These are phyloP conservation scores for Puccinia novopanici DNA, from an alignment of 1,284 basidiomycete genomes.

Conservation along the genomic window DNA sequence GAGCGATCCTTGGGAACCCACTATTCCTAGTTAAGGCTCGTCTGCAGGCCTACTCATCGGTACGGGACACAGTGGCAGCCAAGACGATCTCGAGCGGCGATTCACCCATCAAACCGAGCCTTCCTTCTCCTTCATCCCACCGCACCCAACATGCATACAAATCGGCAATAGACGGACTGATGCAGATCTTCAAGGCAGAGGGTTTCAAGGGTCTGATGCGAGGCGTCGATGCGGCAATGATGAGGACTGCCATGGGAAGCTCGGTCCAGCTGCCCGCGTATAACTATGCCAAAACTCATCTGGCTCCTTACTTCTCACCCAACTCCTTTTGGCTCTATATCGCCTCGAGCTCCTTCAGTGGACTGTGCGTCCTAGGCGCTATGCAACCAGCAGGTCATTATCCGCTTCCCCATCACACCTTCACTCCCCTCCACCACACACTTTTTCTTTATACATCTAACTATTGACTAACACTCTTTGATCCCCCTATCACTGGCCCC, in stretches of 20 bases:
- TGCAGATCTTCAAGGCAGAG: constrained; percentile 76
- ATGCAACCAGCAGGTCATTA: constrained; percentile 62
- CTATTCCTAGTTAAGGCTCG: constrained; percentile 94
- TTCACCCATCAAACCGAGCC: constrained; percentile 76
- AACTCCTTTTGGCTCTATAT: constrained; percentile 85
- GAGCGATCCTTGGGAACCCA: constrained; percentile 87
- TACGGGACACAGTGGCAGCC: background rate
- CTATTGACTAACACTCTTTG: constrained; percentile 23
- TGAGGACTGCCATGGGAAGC: constrained; percentile 90
- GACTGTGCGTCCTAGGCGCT: constrained; percentile 72
- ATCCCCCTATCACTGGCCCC: constrained; percentile 32
- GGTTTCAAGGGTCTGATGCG: constrained; percentile 77
- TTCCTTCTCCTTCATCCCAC: constrained; percentile 65
- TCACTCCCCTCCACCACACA: background rate
- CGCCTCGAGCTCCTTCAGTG: constrained; percentile 82
- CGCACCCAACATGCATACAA: constrained; percentile 91
- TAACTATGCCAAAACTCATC: constrained; percentile 81
- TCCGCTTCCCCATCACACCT: background rate
- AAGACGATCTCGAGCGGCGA: constrained; percentile 63
- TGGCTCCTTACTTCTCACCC: constrained; percentile 61
- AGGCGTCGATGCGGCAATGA: constrained; percentile 88
- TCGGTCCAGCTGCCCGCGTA: constrained; percentile 94
- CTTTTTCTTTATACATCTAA: constrained; percentile 30
- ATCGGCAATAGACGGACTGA: constrained; percentile 75
- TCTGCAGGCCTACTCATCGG: constrained; percentile 72